Percentiles rank a stretch among this genome's conserved stretches.
Evolutionary conservation across 2,329 filamentous ascomycete genomes (phyloP).

Genomic region (Xylariaceae sp.): DNA sequence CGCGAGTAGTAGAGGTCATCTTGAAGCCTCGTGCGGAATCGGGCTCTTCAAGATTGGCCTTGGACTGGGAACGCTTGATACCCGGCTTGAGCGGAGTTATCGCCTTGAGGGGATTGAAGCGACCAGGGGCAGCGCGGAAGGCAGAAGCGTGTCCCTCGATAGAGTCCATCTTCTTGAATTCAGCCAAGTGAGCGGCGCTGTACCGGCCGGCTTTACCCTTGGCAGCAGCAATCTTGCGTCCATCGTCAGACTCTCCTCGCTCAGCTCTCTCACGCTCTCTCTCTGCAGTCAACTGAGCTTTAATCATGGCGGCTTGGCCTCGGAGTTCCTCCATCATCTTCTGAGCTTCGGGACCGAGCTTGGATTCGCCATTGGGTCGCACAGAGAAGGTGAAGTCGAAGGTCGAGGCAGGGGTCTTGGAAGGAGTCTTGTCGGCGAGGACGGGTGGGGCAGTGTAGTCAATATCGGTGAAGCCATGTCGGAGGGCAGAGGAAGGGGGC

Average conservation of each 20-base stretch:
- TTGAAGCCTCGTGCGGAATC: slow-evolving; percentile 42
- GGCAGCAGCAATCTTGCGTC: slow-evolving; percentile 72
- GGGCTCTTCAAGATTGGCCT: slow-evolving; percentile 62
- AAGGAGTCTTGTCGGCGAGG: slow-evolving; percentile 57
- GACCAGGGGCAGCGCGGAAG: slow-evolving; percentile 58
- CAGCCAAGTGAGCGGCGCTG: slow-evolving; percentile 78
- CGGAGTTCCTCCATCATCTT: slow-evolving; percentile 64
- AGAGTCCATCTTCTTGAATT: slow-evolving; percentile 98
- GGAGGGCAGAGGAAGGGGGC: slow-evolving; percentile 72
- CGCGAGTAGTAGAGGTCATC: slow-evolving; percentile 28
- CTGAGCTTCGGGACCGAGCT: slow-evolving; percentile 59
- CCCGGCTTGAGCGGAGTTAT: slow-evolving; percentile 48
- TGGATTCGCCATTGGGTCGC: slow-evolving; percentile 44
- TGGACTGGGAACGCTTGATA: slow-evolving; percentile 40
- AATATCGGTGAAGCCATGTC: slow-evolving; percentile 78
- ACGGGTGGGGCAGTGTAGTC: slow-evolving; percentile 48
- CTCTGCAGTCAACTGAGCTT: slow-evolving; percentile 61
- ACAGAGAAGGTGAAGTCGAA: slow-evolving; percentile 64
- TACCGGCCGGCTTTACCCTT: slow-evolving; percentile 76
- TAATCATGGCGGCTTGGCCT: slow-evolving; percentile 67
- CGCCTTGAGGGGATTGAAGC: slow-evolving; percentile 48
- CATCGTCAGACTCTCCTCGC: slow-evolving; percentile 39
- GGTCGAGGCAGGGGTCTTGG: slow-evolving; percentile 51
- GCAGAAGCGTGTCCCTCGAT: slow-evolving; percentile 82
- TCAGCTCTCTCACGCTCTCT: slow-evolving; percentile 52